Percentiles rank a stretch among this genome's conserved stretches.
These are phyloP conservation scores for Coniochaeta hoffmannii DNA, from an alignment of 2,329 filamentous ascomycete species.

Conservation along the genomic window DNA sequence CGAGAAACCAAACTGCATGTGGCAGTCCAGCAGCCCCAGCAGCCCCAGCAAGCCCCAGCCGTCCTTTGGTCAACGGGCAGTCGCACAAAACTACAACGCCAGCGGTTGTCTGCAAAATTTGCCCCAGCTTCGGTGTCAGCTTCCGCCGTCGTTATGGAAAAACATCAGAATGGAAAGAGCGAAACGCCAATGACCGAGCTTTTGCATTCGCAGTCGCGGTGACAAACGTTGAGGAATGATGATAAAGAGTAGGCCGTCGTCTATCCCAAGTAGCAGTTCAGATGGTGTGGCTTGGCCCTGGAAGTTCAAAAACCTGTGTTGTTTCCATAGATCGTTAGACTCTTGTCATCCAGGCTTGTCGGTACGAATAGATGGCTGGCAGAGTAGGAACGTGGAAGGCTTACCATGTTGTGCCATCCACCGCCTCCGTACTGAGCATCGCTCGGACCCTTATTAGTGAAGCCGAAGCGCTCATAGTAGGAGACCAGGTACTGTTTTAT, in stretches of 20 bases:
- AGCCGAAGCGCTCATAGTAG: constrained; percentile 74
- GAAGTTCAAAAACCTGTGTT: constrained; percentile 15
- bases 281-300: constrained; percentile 10
- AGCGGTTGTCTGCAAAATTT: not conserved
- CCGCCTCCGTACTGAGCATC: constrained; percentile 67
- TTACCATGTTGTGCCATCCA: constrained; percentile 76
- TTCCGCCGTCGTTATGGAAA: not conserved
- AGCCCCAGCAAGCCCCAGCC: not conserved
- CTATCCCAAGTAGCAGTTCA: not conserved
- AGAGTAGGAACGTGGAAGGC: constrained; percentile 11
- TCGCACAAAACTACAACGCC: not conserved
- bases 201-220: not conserved
- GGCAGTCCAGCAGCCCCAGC: too few relatives aligned
- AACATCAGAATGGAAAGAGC: not conserved
- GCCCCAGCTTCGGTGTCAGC: not conserved
- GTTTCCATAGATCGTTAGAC: not conserved
- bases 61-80: too few relatives aligned
- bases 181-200: not conserved
- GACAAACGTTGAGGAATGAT: not conserved
- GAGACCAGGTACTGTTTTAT: constrained; percentile 49
- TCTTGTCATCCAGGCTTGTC: not conserved
- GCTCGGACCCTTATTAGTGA: constrained; percentile 61
- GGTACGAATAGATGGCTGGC: not conserved
- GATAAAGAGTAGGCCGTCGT: not conserved
- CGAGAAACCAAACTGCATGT: not conserved